These are phyloP conservation scores for Lichtheimia corymbifera DNA, from an alignment of 371 early-diverging fungal genomes.

Conservation along the genomic window DNA sequence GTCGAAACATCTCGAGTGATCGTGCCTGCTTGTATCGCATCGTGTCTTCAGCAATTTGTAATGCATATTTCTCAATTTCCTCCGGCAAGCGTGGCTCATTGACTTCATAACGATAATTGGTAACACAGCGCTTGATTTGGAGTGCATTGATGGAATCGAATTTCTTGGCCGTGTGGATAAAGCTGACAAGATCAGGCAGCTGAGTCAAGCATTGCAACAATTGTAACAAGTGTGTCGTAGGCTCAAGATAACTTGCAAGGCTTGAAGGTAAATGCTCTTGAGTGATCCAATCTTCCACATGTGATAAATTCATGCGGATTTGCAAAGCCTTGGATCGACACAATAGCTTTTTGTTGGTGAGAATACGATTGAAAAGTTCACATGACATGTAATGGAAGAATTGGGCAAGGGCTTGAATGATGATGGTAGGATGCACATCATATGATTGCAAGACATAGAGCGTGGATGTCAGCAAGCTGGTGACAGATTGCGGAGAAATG, in stretches of 20 bases:
- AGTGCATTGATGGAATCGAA: conserved; percentile 65
- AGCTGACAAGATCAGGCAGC: conserved; percentile 62
- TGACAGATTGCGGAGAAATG: conserved; percentile 62
- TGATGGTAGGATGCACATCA: conserved; percentile 68
- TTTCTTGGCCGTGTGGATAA: conserved; percentile 70
- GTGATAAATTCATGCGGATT: conserved; percentile 78
- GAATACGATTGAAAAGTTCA: conserved; percentile 81
- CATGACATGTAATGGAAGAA: conserved; percentile 72
- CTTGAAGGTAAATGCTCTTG: conserved; percentile 49
- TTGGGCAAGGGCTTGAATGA: conserved; percentile 71
- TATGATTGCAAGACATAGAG: conserved; percentile 55
- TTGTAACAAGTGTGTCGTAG: conserved; percentile 76
- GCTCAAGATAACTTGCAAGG: conserved; percentile 47
- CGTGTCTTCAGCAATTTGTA: conserved; percentile 63
- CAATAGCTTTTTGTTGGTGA: conserved; percentile 70
- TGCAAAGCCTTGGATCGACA: conserved; percentile 80
- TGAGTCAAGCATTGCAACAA: conserved; percentile 79
- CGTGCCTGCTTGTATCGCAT: conserved; percentile 52
- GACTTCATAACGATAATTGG: conserved; percentile 84
- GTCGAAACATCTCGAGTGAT: conserved; percentile 5
- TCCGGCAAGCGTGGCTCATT: conserved; percentile 70
- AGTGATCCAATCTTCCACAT: conserved; percentile 81
- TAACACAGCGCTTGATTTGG: conserved; percentile 71
- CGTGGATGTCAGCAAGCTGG: conserved; percentile 60
- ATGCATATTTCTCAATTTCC: conserved; percentile 72